Evolutionary conservation across 2,329 filamentous ascomycete species (phyloP).

Genomic region (Trichoderma koningiopsis): DNA sequence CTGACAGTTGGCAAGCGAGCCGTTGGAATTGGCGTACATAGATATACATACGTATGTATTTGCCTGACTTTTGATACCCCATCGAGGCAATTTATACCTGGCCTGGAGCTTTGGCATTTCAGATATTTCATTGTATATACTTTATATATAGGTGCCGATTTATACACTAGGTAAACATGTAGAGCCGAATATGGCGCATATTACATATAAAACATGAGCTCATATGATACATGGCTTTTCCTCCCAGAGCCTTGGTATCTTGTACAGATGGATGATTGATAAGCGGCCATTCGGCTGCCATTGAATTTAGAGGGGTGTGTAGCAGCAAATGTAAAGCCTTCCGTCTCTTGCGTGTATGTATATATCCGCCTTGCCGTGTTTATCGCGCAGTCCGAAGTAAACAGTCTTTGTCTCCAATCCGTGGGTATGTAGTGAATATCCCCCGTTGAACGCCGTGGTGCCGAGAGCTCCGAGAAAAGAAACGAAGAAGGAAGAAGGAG

Average conservation of each 20-base stretch:
- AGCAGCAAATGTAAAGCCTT: background rate
- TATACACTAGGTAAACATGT: conserved; percentile 1
- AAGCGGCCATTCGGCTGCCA: background rate
- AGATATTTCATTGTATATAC: conserved; percentile 29
- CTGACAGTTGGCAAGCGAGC: conserved; percentile 16
- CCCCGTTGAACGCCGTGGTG: background rate
- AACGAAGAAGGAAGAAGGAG: background rate
- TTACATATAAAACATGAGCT: background rate
- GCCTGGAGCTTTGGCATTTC: conserved; percentile 27
- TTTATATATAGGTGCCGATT: conserved; percentile 25
- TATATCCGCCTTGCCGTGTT: background rate
- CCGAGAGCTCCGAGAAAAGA: background rate
- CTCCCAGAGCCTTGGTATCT: background rate
- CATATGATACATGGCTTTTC: background rate
- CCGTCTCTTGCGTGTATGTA: background rate
- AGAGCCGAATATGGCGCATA: background rate
- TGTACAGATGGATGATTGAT: background rate
- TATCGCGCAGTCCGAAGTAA: background rate
- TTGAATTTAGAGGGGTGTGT: background rate
- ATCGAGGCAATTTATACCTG: conserved; percentile 20
- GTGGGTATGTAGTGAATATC: background rate
- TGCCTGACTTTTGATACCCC: conserved; percentile 36
- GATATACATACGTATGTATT: background rate
- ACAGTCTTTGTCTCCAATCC: background rate
- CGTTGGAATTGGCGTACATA: conserved; percentile 21